Base-by-base conservation (phyloP, 192 early-diverging fungal genomes). In the Chytriomyces confervae region DNA sequence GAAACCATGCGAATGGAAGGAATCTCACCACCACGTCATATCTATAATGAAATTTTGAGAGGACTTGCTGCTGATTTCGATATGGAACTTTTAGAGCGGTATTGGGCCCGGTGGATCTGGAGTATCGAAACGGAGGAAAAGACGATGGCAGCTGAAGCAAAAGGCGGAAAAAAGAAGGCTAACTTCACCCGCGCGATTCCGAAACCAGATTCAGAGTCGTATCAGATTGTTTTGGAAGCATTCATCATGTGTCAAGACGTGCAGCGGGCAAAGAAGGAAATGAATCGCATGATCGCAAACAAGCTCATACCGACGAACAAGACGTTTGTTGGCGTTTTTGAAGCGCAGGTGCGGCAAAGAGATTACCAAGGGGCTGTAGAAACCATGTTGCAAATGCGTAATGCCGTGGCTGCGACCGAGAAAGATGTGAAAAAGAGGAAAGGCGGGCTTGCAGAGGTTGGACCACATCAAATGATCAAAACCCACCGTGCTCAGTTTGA, bases 31-130 rank as follows among this genome's bases (percentile, higher is more conserved):
- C 44, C 75, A 3, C 27, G 43, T 6, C 57, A 47, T 29, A 24
- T 74, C 20, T 85, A 80, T 48, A 82, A 85, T 60, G 23, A 61
- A 3, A 24, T 85, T 10, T 65, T 85, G 46, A 36, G 76, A 72
- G 78, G 76, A 6, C 76, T 77, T 44, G 48, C 63, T 7, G 62
- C 66, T 49, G 72, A 80, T 62, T 75, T 77, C 24, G 64, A 62
- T 73, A 75, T 61, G 66, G 74, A 73, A 18, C 53, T 64, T 45
- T 18, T 61, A 48, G 50, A 61, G 43, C 43, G 66, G 66, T 61
- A 77, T 62, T 77, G 76, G 76, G 53, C 20, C 8, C 66, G 66
- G n/a, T 77, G 76, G 76, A 13, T 62, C 57, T 69, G 67, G 67
- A 53, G 50, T 47, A 57, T 76, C 27, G 75, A 74, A 20, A 27